Conservation (phyloP, 2,329 filamentous ascomycete genomes). For the Onygenales sp. region DNA sequence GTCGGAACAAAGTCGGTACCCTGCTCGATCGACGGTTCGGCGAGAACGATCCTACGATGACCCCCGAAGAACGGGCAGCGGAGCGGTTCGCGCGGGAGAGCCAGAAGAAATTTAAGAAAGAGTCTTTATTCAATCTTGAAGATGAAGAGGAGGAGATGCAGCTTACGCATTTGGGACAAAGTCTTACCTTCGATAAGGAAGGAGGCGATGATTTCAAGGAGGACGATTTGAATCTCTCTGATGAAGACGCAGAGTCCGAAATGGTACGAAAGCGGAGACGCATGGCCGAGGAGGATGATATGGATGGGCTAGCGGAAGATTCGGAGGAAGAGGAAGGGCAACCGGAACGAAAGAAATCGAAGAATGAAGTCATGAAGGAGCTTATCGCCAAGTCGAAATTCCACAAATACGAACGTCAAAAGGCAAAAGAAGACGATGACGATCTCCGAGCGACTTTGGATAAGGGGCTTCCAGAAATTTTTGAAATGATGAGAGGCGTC, state of each 20-base stretch:
- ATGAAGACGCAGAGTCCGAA: conserved; percentile 51
- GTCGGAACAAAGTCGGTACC: conserved; percentile 81
- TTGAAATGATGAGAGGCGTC: conserved; percentile 57
- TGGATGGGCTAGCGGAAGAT: conserved; percentile 18
- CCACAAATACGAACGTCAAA: conserved; percentile 89
- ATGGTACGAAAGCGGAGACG: conserved; percentile 44
- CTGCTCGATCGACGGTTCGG: conserved; percentile 90
- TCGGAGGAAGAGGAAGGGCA: conserved; percentile 43
- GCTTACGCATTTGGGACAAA: conserved; percentile 76
- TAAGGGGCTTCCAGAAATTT: conserved; percentile 68
- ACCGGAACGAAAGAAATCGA: conserved; percentile 83
- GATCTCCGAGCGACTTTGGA: conserved; percentile 78
- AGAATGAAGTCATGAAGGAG: conserved; percentile 96
- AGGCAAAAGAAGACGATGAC: conserved; percentile 85
- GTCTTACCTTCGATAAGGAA: conserved; percentile 51
- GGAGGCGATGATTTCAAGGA: conserved; percentile 69
- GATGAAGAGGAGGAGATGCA: conserved; percentile 60
- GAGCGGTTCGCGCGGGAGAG: conserved; percentile 87
- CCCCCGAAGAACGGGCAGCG: conserved; percentile 82
- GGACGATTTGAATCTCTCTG: conserved; percentile 53
- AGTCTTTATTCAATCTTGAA: conserved; percentile 81
- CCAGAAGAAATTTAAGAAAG: conserved; percentile 65
- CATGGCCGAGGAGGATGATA: conserved; percentile 33
- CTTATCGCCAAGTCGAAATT: conserved; percentile 94
- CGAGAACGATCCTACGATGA: conserved; percentile 90